phyloP scores from a whole-genome alignment of 1,139 yeast species.

The Eremothecium cymbalariae region DNA sequence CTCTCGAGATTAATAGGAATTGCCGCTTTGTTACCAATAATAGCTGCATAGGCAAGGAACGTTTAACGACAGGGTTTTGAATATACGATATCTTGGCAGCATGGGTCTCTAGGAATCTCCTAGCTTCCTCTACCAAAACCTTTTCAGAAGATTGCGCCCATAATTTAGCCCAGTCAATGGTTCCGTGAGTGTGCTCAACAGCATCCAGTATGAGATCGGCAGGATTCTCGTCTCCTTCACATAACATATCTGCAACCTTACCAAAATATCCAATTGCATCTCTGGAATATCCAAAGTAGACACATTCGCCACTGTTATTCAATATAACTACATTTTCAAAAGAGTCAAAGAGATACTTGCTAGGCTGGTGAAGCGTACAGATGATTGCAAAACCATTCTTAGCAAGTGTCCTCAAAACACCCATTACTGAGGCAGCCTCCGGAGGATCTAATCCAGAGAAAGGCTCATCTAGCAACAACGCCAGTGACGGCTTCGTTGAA shows the following conservation, averaged over 20 bases:
- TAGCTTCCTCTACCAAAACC: constrained; percentile 20
- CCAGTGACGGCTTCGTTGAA: constrained; percentile 58
- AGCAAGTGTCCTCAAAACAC: constrained; percentile 46
- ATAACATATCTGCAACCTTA: background rate
- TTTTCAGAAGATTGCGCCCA: constrained; percentile 41
- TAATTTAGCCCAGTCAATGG: constrained; percentile 39
- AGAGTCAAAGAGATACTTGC: constrained; percentile 50
- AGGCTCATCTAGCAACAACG: constrained; percentile 70
- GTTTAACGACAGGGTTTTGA: constrained; percentile 30
- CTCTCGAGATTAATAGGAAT: constrained; percentile 36
- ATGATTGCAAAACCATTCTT: constrained; percentile 61
- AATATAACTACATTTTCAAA: constrained; percentile 63
- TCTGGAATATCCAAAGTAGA: constrained; percentile 29
- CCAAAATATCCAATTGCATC: constrained; percentile 44
- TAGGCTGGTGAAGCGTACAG: constrained; percentile 80
- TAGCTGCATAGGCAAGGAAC: constrained; percentile 26
- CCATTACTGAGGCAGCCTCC: constrained; percentile 63
- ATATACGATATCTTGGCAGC: constrained; percentile 26
- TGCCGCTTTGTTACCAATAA: constrained; percentile 33
- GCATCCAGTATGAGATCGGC: constrained; percentile 54
- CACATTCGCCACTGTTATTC: constrained; percentile 63
- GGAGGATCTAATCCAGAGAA: constrained; percentile 82
- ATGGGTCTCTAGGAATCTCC: constrained; percentile 15
- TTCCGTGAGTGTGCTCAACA: constrained; percentile 48
- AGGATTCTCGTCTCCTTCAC: constrained; percentile 38